These are phyloP conservation scores for Colletotrichum godetiae DNA, from an alignment of 2,329 filamentous ascomycete species.

Conservation along the genomic window DNA sequence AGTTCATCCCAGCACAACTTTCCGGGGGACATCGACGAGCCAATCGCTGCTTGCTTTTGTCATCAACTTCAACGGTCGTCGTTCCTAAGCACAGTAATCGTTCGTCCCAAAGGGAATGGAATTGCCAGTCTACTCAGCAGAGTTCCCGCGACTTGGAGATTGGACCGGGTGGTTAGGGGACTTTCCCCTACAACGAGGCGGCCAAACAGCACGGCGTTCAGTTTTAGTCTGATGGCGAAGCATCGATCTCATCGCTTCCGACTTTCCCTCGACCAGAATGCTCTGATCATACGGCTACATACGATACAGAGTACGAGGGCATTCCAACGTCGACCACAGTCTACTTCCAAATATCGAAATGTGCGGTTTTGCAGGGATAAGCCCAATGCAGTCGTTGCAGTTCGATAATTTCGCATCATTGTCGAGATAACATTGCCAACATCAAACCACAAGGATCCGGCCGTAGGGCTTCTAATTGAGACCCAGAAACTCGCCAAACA, in stretches of 20 bases:
- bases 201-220: neutral
- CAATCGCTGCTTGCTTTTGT: slow-evolving; percentile 5
- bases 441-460: neutral
- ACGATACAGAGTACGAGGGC: neutral
- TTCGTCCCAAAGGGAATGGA: slow-evolving; percentile 3
- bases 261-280: neutral
- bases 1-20: slow-evolving; percentile 25
- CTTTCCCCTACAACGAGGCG: neutral
- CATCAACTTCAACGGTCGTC: neutral
- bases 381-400: neutral
- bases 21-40: neutral
- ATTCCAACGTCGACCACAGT: neutral
- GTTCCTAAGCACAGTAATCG: neutral
- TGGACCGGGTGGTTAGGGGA: too few species aligned
- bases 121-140: too few species aligned
- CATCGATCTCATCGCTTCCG: neutral
- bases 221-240: neutral
- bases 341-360: neutral
- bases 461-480: slow-evolving; percentile 1
- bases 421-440: neutral
- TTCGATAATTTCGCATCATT: slow-evolving; percentile 3
- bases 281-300: neutral
- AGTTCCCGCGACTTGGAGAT: neutral
- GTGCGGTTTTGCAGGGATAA: slow-evolving; percentile 11
- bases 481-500: slow-evolving; percentile 4